Percentiles rank a stretch among this genome's conserved stretches.
phyloP scores from a whole-genome alignment of 2,329 filamentous ascomycete species.

The Coniella lustricola region DNA sequence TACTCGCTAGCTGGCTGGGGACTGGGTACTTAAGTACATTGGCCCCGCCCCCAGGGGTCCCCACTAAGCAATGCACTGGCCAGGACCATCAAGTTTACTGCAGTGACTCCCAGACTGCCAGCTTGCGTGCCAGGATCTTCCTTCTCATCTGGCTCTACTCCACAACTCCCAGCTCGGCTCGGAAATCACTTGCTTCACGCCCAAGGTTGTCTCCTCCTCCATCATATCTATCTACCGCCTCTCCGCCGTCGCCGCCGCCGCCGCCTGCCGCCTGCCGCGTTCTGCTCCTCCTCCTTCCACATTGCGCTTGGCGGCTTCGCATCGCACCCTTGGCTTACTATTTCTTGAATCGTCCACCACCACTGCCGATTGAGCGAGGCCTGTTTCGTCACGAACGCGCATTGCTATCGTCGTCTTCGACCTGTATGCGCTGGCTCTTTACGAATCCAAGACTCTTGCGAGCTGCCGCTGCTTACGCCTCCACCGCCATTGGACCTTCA shows the following conservation, averaged over 20 bases:
- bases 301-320: background rate
- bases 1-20: too few species aligned
- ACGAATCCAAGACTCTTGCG: background rate
- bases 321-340: background rate
- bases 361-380: too few species aligned
- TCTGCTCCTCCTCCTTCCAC: constrained; percentile 4
- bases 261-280: background rate
- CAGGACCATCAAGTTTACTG: too few species aligned
- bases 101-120: too few species aligned
- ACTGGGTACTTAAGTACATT: too few species aligned
- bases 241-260: constrained; percentile 8
- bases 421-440: too few species aligned
- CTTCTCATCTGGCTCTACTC: constrained; percentile 16
- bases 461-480: background rate
- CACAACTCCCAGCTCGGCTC: constrained; percentile 13
- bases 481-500: background rate
- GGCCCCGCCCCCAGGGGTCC: constrained; percentile 4
- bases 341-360: background rate
- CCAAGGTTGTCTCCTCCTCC: background rate
- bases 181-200: constrained; percentile 8
- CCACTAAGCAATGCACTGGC: too few species aligned
- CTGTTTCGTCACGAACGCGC: too few species aligned
- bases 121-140: constrained; percentile 12
- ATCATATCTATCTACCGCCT: constrained; percentile 14
- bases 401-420: too few species aligned